Base-by-base conservation (phyloP, 495 filamentous ascomycete species). In the Tuber magnatum region DNA sequence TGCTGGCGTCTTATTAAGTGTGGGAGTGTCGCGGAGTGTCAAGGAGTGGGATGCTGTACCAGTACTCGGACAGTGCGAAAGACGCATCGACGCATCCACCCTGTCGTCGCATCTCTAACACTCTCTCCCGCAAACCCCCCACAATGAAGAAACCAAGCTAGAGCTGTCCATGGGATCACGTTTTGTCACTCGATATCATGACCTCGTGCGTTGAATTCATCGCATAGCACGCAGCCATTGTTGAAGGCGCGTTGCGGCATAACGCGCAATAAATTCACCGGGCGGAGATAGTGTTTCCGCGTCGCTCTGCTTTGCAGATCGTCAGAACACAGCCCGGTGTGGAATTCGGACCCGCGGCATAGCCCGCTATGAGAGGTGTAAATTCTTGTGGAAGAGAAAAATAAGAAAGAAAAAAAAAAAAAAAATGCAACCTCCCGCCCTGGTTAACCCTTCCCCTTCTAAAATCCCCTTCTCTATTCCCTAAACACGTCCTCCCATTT, bases 131-230 rank as follows among this genome's bases (percentile, higher is more conserved):
- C 28, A 65, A 35, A 65, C 14, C 28, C 14, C 56, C 5, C 8
- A 14, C 51, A 16, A 5, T 35, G 14, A 35, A 35, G 56, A 65
- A 65, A 16, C 56, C 6, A 65, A 65, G 56, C 28, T 35, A 14
- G 56, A 18, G 48, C 48, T 22, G 14, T 5, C 14, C 12, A 5
- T 6, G 16, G 14, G 28, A 35, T 65, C 56, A 65, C 28, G 7
- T 65, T 65, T 65, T 65, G 35, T 65, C 56, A 65, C 56, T 65
- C 56, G 56, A 65, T 65, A 65, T 65, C 28, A 28, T 65, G 28
- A 35, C 56, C 14, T n/a, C 56, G 18, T 35, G 56, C 6, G 28
- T 18, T 35, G 14, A 20, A 65, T 35, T 18, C n/a, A 28, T n/a
- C n/a, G n/a, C 24, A 56, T 7, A 32, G 12, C 56, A 65, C 28